Conservation (phyloP, 331 rosid genomes). For the Malus hybrid region DNA sequence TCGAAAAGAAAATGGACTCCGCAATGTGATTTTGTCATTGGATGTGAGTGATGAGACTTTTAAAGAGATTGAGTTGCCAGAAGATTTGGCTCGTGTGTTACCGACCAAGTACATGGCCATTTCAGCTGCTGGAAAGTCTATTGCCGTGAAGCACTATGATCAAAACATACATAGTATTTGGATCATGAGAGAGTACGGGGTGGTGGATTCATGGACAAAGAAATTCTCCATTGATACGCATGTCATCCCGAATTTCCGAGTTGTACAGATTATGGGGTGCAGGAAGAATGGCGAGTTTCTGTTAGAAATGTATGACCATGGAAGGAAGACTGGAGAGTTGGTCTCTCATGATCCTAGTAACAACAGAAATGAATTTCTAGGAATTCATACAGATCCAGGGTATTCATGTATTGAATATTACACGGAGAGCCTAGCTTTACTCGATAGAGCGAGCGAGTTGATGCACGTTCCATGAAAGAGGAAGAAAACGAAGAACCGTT, state of each 20-base stretch:
- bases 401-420: neutral
- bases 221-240: neutral
- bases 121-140: neutral
- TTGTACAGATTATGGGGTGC: neutral
- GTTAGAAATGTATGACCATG: neutral
- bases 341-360: neutral
- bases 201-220: conserved; percentile 3
- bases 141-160: neutral
- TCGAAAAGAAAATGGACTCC: neutral
- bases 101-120: neutral
- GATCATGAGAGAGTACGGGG: conserved; percentile 10
- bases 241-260: neutral
- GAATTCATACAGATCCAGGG: conserved; percentile 5
- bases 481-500: no score
- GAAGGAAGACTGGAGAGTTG: neutral
- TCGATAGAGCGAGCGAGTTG: neutral
- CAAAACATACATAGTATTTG: neutral
- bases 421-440: conserved; percentile 1
- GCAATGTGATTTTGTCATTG: neutral
- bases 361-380: neutral
- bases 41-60: neutral
- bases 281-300: neutral
- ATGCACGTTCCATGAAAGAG: no score
- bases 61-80: conserved; percentile 1
- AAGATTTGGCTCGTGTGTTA: neutral